A percentile compares a stretch with the other conserved stretches of the same genome.
Evolutionary conservation across 2,329 filamentous ascomycete genomes (phyloP).

Genomic region (Alternaria arbusti): DNA sequence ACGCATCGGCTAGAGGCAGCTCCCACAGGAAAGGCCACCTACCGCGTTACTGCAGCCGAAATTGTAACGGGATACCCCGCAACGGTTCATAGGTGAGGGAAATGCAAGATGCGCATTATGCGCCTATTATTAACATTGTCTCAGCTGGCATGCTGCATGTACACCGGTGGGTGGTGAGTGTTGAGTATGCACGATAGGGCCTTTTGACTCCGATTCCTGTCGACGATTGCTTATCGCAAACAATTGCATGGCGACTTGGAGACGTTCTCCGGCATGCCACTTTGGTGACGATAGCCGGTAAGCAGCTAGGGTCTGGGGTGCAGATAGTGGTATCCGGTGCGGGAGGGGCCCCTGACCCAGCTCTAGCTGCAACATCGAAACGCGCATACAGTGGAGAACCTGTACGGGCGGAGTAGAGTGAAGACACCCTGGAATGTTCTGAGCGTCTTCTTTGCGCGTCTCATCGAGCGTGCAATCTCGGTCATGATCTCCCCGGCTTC

Average conservation of each 20-base stretch:
- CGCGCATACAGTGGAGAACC: neutral
- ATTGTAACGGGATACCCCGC: conserved; percentile 4
- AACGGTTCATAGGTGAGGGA: neutral
- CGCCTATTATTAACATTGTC: conserved; percentile 2
- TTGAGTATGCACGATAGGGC: neutral
- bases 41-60: conserved; percentile 5
- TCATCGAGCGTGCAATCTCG: conserved; percentile 6
- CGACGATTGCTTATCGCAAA: conserved; percentile 1
- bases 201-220: neutral
- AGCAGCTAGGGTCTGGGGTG: conserved; percentile 1
- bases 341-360: conserved; percentile 5
- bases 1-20: conserved; percentile 24
- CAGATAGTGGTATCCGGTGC: conserved; percentile 5
- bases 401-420: neutral
- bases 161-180: neutral
- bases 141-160: conserved; percentile 6
- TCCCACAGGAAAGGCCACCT: conserved; percentile 14
- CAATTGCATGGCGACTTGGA: neutral
- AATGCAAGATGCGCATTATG: conserved; percentile 1
- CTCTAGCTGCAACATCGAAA: conserved; percentile 11
- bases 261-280: neutral
- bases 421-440: neutral
- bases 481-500: neutral
- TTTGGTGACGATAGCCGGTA: neutral
- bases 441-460: conserved; percentile 3